Evolutionary conservation across 2,329 filamentous ascomycete genomes (phyloP), one percentile per base, ranked within the genome.

Genomic region (Coleophoma eucalyptorum): DNA sequence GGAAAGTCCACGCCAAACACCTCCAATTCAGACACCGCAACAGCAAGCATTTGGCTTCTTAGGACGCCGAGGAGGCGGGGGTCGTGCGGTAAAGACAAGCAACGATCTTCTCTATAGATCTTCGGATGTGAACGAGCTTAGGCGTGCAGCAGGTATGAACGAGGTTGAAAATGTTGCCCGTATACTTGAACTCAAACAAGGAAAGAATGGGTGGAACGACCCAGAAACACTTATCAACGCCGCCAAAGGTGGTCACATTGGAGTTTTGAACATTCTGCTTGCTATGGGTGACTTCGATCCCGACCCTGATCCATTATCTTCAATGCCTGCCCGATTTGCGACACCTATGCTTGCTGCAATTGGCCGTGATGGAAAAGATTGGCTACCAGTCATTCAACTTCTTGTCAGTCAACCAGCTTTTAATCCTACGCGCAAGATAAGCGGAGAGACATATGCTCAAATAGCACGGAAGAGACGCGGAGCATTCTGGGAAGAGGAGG

Each of bases 281-380:
- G 76, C 72, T 15, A 71, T 76, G 51, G 69, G 73, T 35, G 69
- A 73, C 50, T 78, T 81, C 16, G 77, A 86, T 60, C 77, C 81
- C 7, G 89, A 94, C 60, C 90, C 90, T 32, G 75, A 79, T 6
- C 81, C 89, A 12, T 69, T 91, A 43, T 62, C 74, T 8, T 68
- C 67, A 15, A 73, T 73, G 52, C 75, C 77, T 26, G 71, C 78
- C 40, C 91, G 94, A 51, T 86, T 89, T 62, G 87, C 92, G 47
- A 97, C 93, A 1, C 94, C 94, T 1, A 95, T 99, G 76, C 80
- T 97, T 35, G 91, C 92, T 52, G 92, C 94, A 1, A 97, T 99
- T 57, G 93, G 94, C 15, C 87, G 93, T 59, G 83, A 85, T 56
- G 20, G 19, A 8, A 26, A 44, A 26, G 94, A 96, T 61, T 94